Evolutionary conservation across 2,329 filamentous ascomycete species (phyloP).

Genomic region (Grosmannia huntii): DNA sequence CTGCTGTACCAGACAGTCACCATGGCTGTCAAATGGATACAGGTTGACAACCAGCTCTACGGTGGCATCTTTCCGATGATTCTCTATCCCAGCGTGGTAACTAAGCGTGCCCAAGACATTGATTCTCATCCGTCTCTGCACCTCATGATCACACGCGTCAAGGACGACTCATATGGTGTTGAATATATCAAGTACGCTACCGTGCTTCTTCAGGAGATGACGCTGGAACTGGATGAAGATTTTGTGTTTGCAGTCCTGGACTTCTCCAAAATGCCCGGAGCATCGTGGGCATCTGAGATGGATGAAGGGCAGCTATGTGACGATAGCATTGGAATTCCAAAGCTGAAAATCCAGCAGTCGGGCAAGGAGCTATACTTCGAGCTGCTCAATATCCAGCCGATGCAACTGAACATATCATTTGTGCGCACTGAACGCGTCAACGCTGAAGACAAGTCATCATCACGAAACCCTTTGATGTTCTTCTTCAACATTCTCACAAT

Average conservation of each 20-base stretch:
- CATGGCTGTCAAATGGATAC: conserved; percentile 92
- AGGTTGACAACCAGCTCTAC: conserved; percentile 97
- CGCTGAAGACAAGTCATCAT: conserved; percentile 84
- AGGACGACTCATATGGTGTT: conserved; percentile 96
- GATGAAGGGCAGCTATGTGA: conserved; percentile 81
- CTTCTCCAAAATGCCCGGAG: conserved; percentile 85
- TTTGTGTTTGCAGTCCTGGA: conserved; percentile 95
- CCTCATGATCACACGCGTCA: conserved; percentile 81
- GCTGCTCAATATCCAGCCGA: conserved; percentile 89
- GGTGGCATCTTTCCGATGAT: conserved; percentile 97
- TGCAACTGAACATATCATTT: conserved; percentile 95
- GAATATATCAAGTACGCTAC: conserved; percentile 98
- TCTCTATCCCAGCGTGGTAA: conserved; percentile 92
- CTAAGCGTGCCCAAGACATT: conserved; percentile 92
- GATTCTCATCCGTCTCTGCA: conserved; percentile 93
- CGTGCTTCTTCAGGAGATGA: conserved; percentile 91
- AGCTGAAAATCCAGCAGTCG: conserved; percentile 70
- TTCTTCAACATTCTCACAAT: conserved; percentile 97
- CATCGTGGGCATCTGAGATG: conserved; percentile 66
- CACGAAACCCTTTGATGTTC: conserved; percentile 93
- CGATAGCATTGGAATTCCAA: conserved; percentile 79
- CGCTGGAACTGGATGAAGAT: conserved; percentile 91
- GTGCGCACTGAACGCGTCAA: conserved; percentile 95
- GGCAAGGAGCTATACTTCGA: conserved; percentile 98
- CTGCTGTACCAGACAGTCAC: conserved; percentile 83